Evolutionary conservation across 768 basidiomycete genomes (phyloP).

Genomic region (Rhizopogon roseolus): DNA sequence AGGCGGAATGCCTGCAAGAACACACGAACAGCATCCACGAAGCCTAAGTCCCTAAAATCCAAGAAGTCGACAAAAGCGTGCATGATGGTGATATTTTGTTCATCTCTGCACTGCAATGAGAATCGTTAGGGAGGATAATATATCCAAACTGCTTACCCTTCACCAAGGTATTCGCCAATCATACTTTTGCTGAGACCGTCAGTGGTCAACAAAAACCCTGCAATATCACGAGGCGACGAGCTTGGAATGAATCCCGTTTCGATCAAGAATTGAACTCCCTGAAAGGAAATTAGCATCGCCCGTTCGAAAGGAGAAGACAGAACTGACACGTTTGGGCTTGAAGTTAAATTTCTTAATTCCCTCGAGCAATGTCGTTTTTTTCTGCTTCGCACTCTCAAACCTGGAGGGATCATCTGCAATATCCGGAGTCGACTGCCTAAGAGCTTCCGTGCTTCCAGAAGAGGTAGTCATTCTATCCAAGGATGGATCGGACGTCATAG

Average conservation of each 20-base stretch:
- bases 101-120: slow-evolving; percentile 53
- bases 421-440: slow-evolving; percentile 73
- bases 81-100: slow-evolving; percentile 89
- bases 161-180: slow-evolving; percentile 98
- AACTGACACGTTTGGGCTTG: slow-evolving; percentile 89
- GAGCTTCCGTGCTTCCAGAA: slow-evolving; percentile 45
- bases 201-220: slow-evolving; percentile 77
- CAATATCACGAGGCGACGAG: slow-evolving; percentile 70
- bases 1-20: slow-evolving; percentile 96
- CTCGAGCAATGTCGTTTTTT: slow-evolving; percentile 91
- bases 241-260: slow-evolving; percentile 84
- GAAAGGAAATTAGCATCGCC: not conserved
- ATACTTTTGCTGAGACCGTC: slow-evolving; percentile 93
- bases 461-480: slow-evolving; percentile 48
- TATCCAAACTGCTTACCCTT: slow-evolving; percentile 62
- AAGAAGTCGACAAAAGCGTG: slow-evolving; percentile 94
- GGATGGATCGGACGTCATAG: slow-evolving; percentile 51
- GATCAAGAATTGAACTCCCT: slow-evolving; percentile 88
- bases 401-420: slow-evolving; percentile 82
- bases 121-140: not conserved
- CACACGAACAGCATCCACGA: slow-evolving; percentile 84
- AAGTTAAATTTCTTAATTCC: slow-evolving; percentile 98
- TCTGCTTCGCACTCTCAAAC: slow-evolving; percentile 94
- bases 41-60: slow-evolving; percentile 76
- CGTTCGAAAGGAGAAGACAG: not conserved